Conservation (phyloP, 768 basidiomycete genomes). For the Trametes punicea region DNA sequence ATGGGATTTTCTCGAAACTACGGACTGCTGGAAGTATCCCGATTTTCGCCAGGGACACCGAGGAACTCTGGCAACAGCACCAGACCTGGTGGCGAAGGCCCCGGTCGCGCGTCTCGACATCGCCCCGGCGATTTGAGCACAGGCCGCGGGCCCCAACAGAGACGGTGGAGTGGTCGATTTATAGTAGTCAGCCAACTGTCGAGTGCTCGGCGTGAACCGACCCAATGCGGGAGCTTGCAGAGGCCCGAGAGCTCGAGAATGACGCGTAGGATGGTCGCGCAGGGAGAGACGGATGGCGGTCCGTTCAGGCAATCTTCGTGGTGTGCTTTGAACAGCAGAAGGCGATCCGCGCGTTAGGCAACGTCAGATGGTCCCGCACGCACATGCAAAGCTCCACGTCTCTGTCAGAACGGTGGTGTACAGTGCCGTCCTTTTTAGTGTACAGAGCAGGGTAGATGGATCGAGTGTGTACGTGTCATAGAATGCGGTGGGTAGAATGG, state of each 20-base stretch:
- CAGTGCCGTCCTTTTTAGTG: neutral
- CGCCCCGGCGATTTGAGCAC: no score
- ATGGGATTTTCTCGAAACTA: no score
- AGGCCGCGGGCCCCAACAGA: no score
- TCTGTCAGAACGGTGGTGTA: no score
- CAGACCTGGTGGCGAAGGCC: no score
- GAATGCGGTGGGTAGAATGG: slow-evolving; percentile 3
- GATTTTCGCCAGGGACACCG: no score
- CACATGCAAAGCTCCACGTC: no score
- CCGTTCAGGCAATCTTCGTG: neutral
- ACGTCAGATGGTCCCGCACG: no score
- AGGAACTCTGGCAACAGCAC: no score
- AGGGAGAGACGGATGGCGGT: neutral
- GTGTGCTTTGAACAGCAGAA: neutral
- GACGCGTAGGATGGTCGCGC: neutral
- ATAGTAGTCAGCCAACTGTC: slow-evolving; percentile 1
- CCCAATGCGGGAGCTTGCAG: neutral
- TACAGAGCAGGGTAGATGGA: neutral
- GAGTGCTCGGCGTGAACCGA: neutral
- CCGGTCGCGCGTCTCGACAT: no score
- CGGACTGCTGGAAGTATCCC: no score
- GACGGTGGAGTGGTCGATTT: neutral
- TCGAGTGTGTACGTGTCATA: neutral
- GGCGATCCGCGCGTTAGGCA: neutral
- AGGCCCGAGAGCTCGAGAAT: neutral